Evolutionary conservation across 768 basidiomycete genomes (phyloP), one percentile per base, ranked within the genome.

Genomic region (Agrocybe pediades): DNA sequence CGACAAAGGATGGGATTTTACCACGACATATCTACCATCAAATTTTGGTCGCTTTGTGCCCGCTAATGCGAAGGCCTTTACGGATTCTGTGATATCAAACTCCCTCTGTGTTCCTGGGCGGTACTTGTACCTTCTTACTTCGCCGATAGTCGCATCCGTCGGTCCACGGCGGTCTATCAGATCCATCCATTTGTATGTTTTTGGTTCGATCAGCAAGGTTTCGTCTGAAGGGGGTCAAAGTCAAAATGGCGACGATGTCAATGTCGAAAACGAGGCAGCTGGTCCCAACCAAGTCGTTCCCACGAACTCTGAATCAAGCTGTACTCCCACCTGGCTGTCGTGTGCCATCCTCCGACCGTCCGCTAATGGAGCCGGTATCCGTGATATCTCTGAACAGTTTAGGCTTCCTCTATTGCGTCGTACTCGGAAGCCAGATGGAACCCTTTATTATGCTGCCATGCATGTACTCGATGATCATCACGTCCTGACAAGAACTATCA

Each of bases 1-100:
- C 13, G 46, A 46, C 2, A 46, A 46, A 27, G 27, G 46, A 46
- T 46, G 46, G 46, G 46, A 46, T 20, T 27, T 46, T 7, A 46
- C 46, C 5, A 29, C 46, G n/a, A 46, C 26, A 4, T 30, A 27
- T 19, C 46, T 46, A 16, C 25, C 46, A 6, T 19, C 46, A 6
- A 46, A 46, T 46, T 46, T 46, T 27, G 11, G 17, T 2, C 27
- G 9, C 9, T 19, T 46, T 2, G 25, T 46, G 23, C 46, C 46
- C 13, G 17, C 25, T n/a, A 36, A 36, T 3, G 26, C 13, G 9
- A 25, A 15, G 15, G 46, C 25, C 27, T 46, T 46, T 17, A 11
- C 6, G 46, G n/a, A 29, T 29, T 13, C 5, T 2, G 20, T 9
- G 19, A 27, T 46, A 11, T 19, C 46, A 6, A 29, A n/a, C 29